These are phyloP conservation scores for Diaporthe batatas DNA, from an alignment of 2,329 filamentous ascomycete species.

Conservation along the genomic window DNA sequence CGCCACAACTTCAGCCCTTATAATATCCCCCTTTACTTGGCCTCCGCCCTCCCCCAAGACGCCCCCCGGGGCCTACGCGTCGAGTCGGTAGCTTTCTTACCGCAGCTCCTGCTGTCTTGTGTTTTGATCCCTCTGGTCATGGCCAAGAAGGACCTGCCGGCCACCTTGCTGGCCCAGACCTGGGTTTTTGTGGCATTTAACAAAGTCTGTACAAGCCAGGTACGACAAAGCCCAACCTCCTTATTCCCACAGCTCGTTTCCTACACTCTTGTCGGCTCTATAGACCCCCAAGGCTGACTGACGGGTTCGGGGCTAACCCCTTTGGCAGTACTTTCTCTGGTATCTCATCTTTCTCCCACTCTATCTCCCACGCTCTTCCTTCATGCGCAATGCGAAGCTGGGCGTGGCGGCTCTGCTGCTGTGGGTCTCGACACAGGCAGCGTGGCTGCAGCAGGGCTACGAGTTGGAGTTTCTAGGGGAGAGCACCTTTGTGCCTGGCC, in stretches of 20 bases:
- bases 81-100: constrained; percentile 88
- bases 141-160: constrained; percentile 84
- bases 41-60: constrained; percentile 71
- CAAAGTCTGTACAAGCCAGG: constrained; percentile 98
- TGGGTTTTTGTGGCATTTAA: constrained; percentile 98
- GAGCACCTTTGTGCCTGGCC: constrained; percentile 86
- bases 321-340: constrained; percentile 91
- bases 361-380: constrained; percentile 84
- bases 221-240: constrained; percentile 57
- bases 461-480: constrained; percentile 82
- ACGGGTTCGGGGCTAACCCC: too few relatives aligned
- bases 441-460: constrained; percentile 83
- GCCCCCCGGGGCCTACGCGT: constrained; percentile 58
- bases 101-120: constrained; percentile 85
- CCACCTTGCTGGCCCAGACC: constrained; percentile 92
- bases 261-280: too few relatives aligned
- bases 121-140: constrained; percentile 77
- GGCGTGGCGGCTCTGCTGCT: constrained; percentile 76
- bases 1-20: constrained; percentile 99
- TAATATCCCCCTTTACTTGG: constrained; percentile 90
- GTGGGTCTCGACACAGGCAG: constrained; percentile 82
- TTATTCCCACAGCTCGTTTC: background rate
- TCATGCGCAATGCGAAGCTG: constrained; percentile 70
- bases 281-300: background rate
- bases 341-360: constrained; percentile 94